A percentile compares a stretch with the other conserved stretches of the same genome.
Evolutionary conservation across 2,329 filamentous ascomycete genomes (phyloP).

Genomic region (Xylariaceae sp.): DNA sequence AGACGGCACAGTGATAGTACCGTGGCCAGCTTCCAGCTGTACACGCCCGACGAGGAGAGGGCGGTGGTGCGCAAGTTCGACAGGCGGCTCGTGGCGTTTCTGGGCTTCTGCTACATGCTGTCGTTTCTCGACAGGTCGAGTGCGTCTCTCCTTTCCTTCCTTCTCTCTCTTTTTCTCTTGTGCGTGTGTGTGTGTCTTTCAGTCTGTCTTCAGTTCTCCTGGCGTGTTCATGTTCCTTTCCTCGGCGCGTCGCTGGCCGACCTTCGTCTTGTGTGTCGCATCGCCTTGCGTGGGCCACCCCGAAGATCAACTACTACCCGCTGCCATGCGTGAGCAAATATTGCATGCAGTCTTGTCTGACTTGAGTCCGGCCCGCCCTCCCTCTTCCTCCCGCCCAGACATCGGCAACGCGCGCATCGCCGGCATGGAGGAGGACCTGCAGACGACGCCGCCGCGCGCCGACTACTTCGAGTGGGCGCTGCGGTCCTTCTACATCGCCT

Average conservation of each 20-base stretch:
- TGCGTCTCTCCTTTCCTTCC: slow-evolving; percentile 31
- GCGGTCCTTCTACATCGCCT: slow-evolving; percentile 54
- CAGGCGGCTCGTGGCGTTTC: slow-evolving; percentile 66
- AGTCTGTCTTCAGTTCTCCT: too few species aligned
- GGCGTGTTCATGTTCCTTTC: too few species aligned
- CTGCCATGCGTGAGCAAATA: too few species aligned
- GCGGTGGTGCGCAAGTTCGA: slow-evolving; percentile 70
- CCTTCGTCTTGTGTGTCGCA: too few species aligned
- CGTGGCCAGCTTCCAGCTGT: slow-evolving; percentile 23
- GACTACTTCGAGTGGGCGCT: slow-evolving; percentile 55
- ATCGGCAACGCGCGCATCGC: slow-evolving; percentile 58
- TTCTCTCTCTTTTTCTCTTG: slow-evolving; percentile 4
- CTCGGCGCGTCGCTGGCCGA: too few species aligned
- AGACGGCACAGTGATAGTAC: slow-evolving; percentile 14
- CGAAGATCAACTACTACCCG: too few species aligned
- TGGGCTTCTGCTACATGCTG: slow-evolving; percentile 76
- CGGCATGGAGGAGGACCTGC: slow-evolving; percentile 55
- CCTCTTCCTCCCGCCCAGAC: slow-evolving; percentile 29
- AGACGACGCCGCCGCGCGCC: slow-evolving; percentile 36
- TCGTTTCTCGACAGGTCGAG: slow-evolving; percentile 82
- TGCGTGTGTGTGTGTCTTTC: too few species aligned
- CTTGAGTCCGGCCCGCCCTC: too few species aligned
- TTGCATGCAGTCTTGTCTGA: too few species aligned
- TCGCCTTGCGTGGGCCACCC: too few species aligned
- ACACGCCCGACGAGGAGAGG: slow-evolving; percentile 61